A percentile compares a stretch with the other conserved stretches of the same genome.
Conservation (phyloP, 768 basidiomycete genomes). For the Astraeus odoratus region DNA sequence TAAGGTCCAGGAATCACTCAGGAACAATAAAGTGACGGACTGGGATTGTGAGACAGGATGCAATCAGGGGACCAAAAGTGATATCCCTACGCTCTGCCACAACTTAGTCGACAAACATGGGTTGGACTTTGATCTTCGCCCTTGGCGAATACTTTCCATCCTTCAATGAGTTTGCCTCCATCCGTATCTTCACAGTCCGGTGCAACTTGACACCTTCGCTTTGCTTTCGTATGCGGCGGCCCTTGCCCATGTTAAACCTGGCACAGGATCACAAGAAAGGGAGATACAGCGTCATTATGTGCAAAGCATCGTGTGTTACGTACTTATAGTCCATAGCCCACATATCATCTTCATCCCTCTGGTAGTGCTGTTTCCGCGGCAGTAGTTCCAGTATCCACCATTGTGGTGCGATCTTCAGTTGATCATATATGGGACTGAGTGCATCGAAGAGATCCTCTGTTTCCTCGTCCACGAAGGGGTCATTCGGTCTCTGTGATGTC, state of each 20-base stretch:
- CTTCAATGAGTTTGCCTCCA: conserved; percentile 34
- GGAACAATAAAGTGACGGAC: no score
- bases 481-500: not conserved
- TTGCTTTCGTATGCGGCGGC: conserved; percentile 33
- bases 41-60: no score
- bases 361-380: conserved; percentile 30
- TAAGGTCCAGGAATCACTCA: no score
- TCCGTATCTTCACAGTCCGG: conserved; percentile 34
- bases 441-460: conserved; percentile 59
- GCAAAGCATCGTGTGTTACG: not conserved
- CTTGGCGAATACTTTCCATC: conserved; percentile 28
- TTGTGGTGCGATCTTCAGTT: conserved; percentile 34
- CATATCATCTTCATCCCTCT: conserved; percentile 16
- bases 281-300: not conserved
- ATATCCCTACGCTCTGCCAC: no score
- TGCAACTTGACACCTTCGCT: conserved; percentile 34
- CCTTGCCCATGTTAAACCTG: conserved; percentile 29
- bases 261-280: not conserved
- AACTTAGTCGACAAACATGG: conserved; percentile 32
- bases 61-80: no score
- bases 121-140: conserved; percentile 25
- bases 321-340: conserved; percentile 16
- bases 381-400: conserved; percentile 69
- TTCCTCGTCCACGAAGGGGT: conserved; percentile 39
- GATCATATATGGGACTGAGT: conserved; percentile 46